Base-by-base conservation (phyloP, 1,284 basidiomycete genomes). In the Cryptococcus neoformans region DNA sequence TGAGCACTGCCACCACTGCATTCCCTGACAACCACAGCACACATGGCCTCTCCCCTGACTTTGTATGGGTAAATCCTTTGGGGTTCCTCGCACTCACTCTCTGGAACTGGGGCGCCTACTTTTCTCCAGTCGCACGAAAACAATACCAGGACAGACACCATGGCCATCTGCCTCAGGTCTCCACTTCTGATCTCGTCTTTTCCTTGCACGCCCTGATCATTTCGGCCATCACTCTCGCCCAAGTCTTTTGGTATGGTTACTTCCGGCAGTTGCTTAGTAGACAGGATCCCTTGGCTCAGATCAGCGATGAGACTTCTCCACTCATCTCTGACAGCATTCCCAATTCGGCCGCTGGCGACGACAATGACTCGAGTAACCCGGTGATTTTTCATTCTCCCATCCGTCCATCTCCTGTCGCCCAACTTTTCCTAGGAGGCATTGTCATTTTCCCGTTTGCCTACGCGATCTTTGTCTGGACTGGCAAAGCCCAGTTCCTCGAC, bases 11-110 rank as follows among this genome's bases (percentile, higher is more conserved):
- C n/a, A 3, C 28, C 16, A 16, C 11, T n/a, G 34, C 36, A 12
- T 14, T 12, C 9, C 36, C 36, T 57, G 8, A 6, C 41, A 5
- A 10, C 17, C 42, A 17, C 44, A 75, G 74, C 21, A 73, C 77
- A 0, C 62, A 67, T 4, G 80, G 80, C 2, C 63, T 81, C n/a
- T 74, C 73, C 1, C 60, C 75, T 14, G 79, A 80, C 64, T 81
- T 80, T 53, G 63, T 73, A n/a, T 67, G 69, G 49, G 60, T 80
- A 45, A 81, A 81, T 59, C 79, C 79, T 0, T 57, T 80, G 39
- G 80, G 79, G 1, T 80, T 80, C 60, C 53, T 76, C 9, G 72
- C 74, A 36, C 69, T 80, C 47, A 63, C 74, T 1, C 58, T 76
- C 35, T 81, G 76, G 74, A 76, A 67, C 44, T 67, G 69, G 57